Evolutionary conservation across 2,329 filamentous ascomycete genomes (phyloP).

Genomic region (Hymenoscyphus fructigenus): DNA sequence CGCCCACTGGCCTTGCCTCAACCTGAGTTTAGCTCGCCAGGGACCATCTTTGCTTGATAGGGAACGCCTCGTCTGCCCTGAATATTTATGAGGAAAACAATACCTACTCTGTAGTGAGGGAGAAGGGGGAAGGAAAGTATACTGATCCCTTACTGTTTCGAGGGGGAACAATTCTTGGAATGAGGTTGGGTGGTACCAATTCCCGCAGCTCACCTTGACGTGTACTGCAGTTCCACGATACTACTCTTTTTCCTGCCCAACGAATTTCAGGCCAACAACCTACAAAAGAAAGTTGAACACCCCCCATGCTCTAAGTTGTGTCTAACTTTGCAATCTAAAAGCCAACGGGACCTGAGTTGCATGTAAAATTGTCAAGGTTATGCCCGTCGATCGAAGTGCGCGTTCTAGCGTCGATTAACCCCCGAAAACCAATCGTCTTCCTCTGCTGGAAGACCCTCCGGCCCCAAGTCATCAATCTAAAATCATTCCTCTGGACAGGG

Average conservation of each 20-base stretch:
- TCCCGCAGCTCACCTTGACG: not conserved
- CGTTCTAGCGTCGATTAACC: not conserved
- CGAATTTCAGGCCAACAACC: not conserved
- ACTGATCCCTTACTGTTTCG: not conserved
- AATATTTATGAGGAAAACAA: not conserved
- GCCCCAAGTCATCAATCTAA: not conserved
- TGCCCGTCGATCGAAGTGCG: not conserved
- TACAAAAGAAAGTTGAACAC: not conserved
- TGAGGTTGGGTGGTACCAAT: not conserved
- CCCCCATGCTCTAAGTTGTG: not conserved
- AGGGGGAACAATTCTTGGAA: not conserved
- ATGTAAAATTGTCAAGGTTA: slow-evolving; percentile 3
- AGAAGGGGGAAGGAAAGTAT: not conserved
- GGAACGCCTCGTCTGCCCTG: not conserved
- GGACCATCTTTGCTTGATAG: too few species aligned
- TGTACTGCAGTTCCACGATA: not conserved
- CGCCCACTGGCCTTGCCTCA: too few species aligned
- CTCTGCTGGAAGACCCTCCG: not conserved
- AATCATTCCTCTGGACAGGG: not conserved
- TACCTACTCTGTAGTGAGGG: not conserved
- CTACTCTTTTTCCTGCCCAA: not conserved
- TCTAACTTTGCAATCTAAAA: not conserved
- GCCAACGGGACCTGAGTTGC: not conserved
- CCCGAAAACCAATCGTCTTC: not conserved
- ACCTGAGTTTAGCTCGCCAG: too few species aligned